A percentile compares a stretch with the other conserved stretches of the same genome.
phyloP scores from a whole-genome alignment of 1,284 basidiomycete species.

The Quambalaria eucalypti region DNA sequence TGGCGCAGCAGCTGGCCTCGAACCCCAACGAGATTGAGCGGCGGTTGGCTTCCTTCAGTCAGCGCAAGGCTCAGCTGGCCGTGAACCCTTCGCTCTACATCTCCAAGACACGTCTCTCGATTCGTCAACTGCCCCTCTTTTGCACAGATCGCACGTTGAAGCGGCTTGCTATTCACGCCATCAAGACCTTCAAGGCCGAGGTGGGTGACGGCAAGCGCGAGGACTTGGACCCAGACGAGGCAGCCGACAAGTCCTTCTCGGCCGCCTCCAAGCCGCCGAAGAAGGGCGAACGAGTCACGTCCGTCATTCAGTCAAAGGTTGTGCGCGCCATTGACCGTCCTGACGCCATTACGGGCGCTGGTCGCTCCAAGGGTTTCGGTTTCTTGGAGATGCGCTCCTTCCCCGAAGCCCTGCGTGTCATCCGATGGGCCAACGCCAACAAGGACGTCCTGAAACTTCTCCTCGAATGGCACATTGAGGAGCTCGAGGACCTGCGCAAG shows the following conservation, averaged over 20 bases:
- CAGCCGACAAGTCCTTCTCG: conserved; percentile 48
- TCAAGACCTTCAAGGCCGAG: conserved; percentile 70
- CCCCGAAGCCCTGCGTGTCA: conserved; percentile 76
- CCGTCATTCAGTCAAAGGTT: conserved; percentile 74
- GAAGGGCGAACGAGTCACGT: conserved; percentile 54
- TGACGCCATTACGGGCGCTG: conserved; percentile 75
- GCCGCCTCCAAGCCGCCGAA: conserved; percentile 29
- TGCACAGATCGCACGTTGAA: conserved; percentile 82
- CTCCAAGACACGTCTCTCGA: conserved; percentile 81
- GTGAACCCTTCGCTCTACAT: conserved; percentile 89
- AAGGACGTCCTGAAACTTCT: conserved; percentile 21
- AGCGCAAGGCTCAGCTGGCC: conserved; percentile 49
- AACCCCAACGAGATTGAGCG: conserved; percentile 33
- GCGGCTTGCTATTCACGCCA: conserved; percentile 71
- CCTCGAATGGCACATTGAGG: conserved; percentile 33
- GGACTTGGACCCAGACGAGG: conserved; percentile 65
- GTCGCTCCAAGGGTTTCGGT: conserved; percentile 84
- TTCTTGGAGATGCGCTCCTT: conserved; percentile 85
- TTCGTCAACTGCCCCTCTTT: conserved; percentile 84
- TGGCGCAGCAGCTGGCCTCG: conserved; percentile 14
- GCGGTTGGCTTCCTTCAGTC: conserved; percentile 31
- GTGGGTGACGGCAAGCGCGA: conserved; percentile 60
- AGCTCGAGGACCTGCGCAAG: conserved; percentile 26
- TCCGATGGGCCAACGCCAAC: conserved; percentile 92
- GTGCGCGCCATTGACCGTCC: conserved; percentile 76